Evolutionary conservation across 2,329 filamentous ascomycete genomes (phyloP).

Genomic region (Cladosporium austrohemisphaericum): DNA sequence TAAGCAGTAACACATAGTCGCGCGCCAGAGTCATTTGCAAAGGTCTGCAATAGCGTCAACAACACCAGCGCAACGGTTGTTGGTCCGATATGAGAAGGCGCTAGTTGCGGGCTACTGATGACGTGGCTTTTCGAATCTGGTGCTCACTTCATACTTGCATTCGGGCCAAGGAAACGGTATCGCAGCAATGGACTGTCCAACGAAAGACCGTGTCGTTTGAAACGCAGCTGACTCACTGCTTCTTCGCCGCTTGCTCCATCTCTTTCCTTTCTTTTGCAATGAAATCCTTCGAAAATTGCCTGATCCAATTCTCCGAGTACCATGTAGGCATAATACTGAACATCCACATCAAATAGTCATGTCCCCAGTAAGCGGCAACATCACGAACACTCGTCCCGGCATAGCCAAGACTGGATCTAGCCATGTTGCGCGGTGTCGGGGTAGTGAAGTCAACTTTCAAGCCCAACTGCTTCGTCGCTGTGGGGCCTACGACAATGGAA

Average conservation of each 20-base stretch:
- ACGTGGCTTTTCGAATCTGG: no score
- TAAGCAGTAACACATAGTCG: no score
- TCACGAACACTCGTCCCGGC: constrained; percentile 1
- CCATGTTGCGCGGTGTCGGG: neutral
- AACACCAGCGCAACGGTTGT: no score
- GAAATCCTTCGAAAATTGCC: neutral
- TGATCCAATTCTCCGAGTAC: neutral
- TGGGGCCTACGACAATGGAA: constrained; percentile 10
- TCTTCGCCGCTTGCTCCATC: constrained; percentile 1
- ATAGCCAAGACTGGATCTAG: constrained; percentile 1
- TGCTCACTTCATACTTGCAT: no score
- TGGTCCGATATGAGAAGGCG: no score
- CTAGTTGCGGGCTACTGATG: no score
- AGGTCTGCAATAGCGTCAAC: no score
- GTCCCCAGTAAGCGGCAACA: constrained; percentile 7
- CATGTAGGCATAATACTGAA: neutral
- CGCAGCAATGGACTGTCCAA: no score
- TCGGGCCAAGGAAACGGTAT: no score
- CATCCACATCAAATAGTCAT: neutral
- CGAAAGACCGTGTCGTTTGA: no score
- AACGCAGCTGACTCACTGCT: no score
- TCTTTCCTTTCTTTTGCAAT: neutral
- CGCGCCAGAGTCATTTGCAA: no score
- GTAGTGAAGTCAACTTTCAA: neutral
- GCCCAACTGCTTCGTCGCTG: constrained; percentile 8